These are phyloP conservation scores for Licmophora abbreviata DNA, from an alignment of 108 stramenopile species.

Conservation along the genomic window DNA sequence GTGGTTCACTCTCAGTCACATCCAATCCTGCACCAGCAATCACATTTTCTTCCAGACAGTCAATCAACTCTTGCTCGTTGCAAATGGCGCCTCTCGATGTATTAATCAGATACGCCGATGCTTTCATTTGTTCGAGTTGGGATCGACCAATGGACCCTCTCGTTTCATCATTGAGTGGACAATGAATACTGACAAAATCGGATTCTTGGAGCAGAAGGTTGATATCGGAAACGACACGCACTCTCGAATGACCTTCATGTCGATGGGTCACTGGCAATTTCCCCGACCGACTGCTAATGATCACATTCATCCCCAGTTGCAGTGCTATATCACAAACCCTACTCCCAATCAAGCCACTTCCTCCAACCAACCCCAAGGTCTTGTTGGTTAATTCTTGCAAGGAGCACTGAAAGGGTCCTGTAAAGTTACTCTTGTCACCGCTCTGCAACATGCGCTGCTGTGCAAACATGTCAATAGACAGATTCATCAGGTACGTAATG, in stretches of 20 bases:
- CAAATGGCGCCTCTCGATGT: slow-evolving; percentile 84
- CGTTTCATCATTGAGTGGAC: slow-evolving; percentile 80
- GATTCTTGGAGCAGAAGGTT: slow-evolving; percentile 47
- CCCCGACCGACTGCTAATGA: slow-evolving; percentile 58
- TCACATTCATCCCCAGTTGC: slow-evolving; percentile 81
- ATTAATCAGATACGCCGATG: slow-evolving; percentile 84
- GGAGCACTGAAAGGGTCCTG: slow-evolving; percentile 61
- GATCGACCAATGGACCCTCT: slow-evolving; percentile 57
- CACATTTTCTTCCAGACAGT: slow-evolving; percentile 48
- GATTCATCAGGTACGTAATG: slow-evolving; percentile 80
- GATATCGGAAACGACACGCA: slow-evolving; percentile 37
- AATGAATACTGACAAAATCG: slow-evolving; percentile 83
- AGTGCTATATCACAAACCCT: slow-evolving; percentile 75
- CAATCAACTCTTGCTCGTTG: slow-evolving; percentile 71
- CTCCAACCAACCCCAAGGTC: slow-evolving; percentile 83
- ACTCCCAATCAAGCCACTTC: slow-evolving; percentile 81
- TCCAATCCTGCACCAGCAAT: slow-evolving; percentile 86
- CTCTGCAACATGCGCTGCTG: slow-evolving; percentile 61
- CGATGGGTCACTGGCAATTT: slow-evolving; percentile 46
- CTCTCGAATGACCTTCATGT: slow-evolving; percentile 36
- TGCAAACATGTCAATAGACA: slow-evolving; percentile 66
- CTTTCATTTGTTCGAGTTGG: slow-evolving; percentile 78
- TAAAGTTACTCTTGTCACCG: slow-evolving; percentile 59
- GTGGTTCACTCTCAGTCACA: slow-evolving; percentile 66
- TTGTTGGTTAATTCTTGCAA: slow-evolving; percentile 69